Evolutionary conservation across 2,329 filamentous ascomycete genomes (phyloP).

Genomic region (Claviceps pusilla): DNA sequence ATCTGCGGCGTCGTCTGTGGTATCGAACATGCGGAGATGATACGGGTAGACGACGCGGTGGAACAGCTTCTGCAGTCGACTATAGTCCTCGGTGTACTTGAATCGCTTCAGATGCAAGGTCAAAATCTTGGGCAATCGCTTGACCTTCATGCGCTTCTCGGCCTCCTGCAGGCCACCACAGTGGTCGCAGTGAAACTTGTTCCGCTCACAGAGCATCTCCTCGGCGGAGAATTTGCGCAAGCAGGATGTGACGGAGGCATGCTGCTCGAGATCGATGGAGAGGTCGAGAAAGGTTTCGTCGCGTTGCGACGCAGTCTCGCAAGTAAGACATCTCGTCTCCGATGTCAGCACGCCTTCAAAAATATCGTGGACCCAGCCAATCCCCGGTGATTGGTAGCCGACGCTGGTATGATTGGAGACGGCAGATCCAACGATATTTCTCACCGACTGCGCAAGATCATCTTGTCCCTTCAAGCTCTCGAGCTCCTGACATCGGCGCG

Average conservation of each 20-base stretch:
- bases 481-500: slow-evolving; percentile 45
- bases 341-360: slow-evolving; percentile 92
- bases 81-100: slow-evolving; percentile 94
- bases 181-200: slow-evolving; percentile 97
- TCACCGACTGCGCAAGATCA: slow-evolving; percentile 36
- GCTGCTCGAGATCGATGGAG: slow-evolving; percentile 88
- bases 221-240: slow-evolving; percentile 92
- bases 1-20: slow-evolving; percentile 86
- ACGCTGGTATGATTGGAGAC: slow-evolving; percentile 19
- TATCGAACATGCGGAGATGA: slow-evolving; percentile 91
- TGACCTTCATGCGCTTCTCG: slow-evolving; percentile 99
- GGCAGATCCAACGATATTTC: slow-evolving; percentile 20
- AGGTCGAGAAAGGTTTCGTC: slow-evolving; percentile 93
- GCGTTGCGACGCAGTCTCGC: slow-evolving; percentile 85
- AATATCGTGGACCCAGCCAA: slow-evolving; percentile 89
- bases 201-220: slow-evolving; percentile 94
- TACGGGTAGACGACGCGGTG: slow-evolving; percentile 96
- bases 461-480: slow-evolving; percentile 25
- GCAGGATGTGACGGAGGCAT: slow-evolving; percentile 92
- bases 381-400: slow-evolving; percentile 43
- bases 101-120: slow-evolving; percentile 92
- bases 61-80: slow-evolving; percentile 86
- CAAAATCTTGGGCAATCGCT: slow-evolving; percentile 78
- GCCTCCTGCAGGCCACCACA: slow-evolving; percentile 94
- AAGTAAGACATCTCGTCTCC: slow-evolving; percentile 90